These are phyloP conservation scores for Osmanthus fragrans DNA, from an alignment of 257 asterid species.

Conservation along the genomic window DNA sequence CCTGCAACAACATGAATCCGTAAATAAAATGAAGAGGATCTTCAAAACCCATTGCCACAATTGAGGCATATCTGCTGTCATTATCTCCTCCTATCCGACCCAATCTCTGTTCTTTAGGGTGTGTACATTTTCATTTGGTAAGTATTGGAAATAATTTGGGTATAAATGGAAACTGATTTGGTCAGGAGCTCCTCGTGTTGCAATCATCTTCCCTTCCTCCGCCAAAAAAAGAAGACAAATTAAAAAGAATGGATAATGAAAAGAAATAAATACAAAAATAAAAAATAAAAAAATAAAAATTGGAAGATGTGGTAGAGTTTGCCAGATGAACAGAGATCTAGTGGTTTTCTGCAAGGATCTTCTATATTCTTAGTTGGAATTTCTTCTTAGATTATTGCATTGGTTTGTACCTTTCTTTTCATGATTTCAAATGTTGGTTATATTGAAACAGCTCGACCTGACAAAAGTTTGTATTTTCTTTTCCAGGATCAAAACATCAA, in stretches of 20 bases:
- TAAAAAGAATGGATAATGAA: neutral
- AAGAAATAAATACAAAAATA: neutral
- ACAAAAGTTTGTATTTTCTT: neutral
- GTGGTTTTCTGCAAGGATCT: neutral
- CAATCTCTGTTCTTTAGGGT: neutral
- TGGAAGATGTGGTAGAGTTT: neutral
- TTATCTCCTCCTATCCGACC: neutral
- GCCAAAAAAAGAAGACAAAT: neutral
- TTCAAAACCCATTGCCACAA: neutral
- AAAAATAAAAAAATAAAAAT: no score
- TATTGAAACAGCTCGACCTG: neutral
- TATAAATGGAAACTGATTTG: neutral
- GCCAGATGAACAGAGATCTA: neutral
- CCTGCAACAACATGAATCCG: neutral
- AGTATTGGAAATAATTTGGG: neutral
- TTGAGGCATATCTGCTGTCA: neutral
- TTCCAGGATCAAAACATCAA: conserved; percentile 67
- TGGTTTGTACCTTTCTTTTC: neutral
- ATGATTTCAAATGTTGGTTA: neutral
- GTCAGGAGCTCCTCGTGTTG: neutral
- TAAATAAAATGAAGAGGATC: neutral
- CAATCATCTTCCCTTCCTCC: neutral
- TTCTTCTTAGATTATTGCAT: neutral
- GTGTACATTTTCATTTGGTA: neutral
- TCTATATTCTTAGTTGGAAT: neutral